A percentile compares a stretch with the other conserved stretches of the same genome.
Conservation (phyloP, 768 basidiomycete species). For the Tylopilus plumbeoviolaceoides region DNA sequence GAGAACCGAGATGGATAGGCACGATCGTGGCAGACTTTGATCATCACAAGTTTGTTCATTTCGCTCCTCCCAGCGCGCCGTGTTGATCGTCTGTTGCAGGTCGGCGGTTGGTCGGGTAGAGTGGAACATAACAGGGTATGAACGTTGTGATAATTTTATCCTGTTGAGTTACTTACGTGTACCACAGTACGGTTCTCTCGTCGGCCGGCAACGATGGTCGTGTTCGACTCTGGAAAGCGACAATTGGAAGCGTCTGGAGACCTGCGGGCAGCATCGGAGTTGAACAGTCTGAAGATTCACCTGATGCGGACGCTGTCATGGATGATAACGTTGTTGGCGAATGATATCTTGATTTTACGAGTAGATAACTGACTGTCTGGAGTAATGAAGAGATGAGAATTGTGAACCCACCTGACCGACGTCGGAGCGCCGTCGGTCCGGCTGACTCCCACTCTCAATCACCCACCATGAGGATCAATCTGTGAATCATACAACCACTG, state of each 20-base stretch:
- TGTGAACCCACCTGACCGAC: not conserved
- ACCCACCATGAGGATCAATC: too few relatives aligned
- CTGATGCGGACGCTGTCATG: conserved; percentile 42
- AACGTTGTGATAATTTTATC: not conserved
- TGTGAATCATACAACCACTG: not conserved
- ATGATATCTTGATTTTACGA: conserved; percentile 11
- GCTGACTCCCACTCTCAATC: not conserved
- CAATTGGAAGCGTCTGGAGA: conserved; percentile 80
- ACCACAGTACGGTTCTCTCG: conserved; percentile 68
- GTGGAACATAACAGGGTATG: conserved; percentile 88
- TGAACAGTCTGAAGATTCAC: conserved; percentile 60
- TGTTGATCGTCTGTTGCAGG: conserved; percentile 33
- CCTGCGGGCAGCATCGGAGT: conserved; percentile 79
- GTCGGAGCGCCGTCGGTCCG: conserved; percentile 3
- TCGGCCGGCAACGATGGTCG: conserved; percentile 83
- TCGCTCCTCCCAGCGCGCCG: not conserved
- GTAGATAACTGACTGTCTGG: too few relatives aligned
- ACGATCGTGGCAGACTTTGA: conserved; percentile 82
- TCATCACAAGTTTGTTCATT: conserved; percentile 61
- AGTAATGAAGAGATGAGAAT: too few relatives aligned
- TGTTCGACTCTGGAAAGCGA: conserved; percentile 81
- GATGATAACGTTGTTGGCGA: conserved; percentile 37
- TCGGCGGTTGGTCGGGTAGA: conserved; percentile 82
- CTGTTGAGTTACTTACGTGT: conserved; percentile 2
- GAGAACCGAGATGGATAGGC: conserved; percentile 60